These are phyloP conservation scores for Pinus albicaulis DNA, from an alignment of 75 land plant species.

Conservation along the genomic window DNA sequence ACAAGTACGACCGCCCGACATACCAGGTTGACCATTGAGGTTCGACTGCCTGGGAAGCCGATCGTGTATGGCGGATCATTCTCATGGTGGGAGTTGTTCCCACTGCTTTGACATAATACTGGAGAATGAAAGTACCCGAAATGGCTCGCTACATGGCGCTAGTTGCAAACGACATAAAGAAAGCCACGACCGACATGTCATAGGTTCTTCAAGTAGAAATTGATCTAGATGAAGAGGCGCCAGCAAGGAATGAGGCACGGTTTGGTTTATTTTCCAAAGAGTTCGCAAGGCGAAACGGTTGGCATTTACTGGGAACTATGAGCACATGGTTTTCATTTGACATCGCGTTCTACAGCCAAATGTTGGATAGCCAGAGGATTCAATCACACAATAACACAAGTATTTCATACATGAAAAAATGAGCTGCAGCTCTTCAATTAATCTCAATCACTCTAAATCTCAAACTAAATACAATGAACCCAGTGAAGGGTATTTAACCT, in stretches of 20 bases:
- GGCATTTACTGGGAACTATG: no score
- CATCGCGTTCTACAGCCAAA: neutral
- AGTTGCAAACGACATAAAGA: slow-evolving; percentile 33
- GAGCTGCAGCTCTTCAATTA: no score
- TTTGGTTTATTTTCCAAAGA: neutral
- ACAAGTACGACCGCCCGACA: slow-evolving; percentile 12
- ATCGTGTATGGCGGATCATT: slow-evolving; percentile 36
- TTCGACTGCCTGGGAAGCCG: slow-evolving; percentile 33
- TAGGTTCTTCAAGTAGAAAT: slow-evolving; percentile 21
- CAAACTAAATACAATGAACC: no score
- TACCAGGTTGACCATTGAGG: slow-evolving; percentile 11
- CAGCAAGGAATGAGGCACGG: neutral
- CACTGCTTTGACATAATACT: slow-evolving; percentile 37
- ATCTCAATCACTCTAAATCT: no score
- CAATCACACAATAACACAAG: no score
- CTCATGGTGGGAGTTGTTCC: slow-evolving; percentile 43
- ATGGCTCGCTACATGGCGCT: slow-evolving; percentile 52
- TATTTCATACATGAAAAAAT: no score
- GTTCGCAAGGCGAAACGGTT: no score
- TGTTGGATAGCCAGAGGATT: no score
- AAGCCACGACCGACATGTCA: slow-evolving; percentile 44
- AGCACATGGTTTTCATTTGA: no score
- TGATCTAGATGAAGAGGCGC: neutral
- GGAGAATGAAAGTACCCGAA: slow-evolving; percentile 44
- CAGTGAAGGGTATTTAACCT: no score